Evolutionary conservation across 345 rosid genomes (phyloP).

Genomic region (Nephelium lappaceum): DNA sequence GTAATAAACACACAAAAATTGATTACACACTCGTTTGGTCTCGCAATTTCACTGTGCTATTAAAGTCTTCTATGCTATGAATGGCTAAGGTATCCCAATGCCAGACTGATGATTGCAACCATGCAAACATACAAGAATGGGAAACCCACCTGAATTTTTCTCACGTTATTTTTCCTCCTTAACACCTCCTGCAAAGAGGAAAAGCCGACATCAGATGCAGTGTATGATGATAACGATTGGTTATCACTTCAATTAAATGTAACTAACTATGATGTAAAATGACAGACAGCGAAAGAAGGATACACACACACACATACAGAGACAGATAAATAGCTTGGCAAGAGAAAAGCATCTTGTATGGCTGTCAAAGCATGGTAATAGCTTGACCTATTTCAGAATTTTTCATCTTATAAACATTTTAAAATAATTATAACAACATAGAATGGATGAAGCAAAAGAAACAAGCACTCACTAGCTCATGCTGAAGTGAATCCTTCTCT

Average conservation of each 20-base stretch:
- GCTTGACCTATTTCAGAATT: too few relatives aligned
- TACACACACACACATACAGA: background rate
- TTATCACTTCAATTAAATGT: background rate
- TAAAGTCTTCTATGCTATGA: constrained; percentile 15
- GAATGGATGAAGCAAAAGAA: background rate
- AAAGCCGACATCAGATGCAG: background rate
- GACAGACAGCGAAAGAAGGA: background rate
- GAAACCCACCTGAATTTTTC: constrained; percentile 44
- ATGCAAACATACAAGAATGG: constrained; percentile 48
- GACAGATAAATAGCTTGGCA: too few relatives aligned
- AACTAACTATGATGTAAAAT: background rate
- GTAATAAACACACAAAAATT: constrained; percentile 1
- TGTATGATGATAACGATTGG: too few relatives aligned
- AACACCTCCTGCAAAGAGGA: constrained; percentile 39
- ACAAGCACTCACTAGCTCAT: constrained; percentile 40
- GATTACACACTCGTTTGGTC: background rate
- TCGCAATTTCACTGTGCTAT: background rate
- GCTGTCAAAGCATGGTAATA: background rate
- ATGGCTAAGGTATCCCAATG: constrained; percentile 38
- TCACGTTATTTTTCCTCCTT: constrained; percentile 25
- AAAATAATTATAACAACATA: background rate
- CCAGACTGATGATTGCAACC: constrained; percentile 44
- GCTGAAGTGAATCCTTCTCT: constrained; percentile 44
- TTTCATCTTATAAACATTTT: background rate
- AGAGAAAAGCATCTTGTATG: too few relatives aligned